Base-by-base conservation (phyloP, 805 yeast species). In the Candida hungchunana region DNA sequence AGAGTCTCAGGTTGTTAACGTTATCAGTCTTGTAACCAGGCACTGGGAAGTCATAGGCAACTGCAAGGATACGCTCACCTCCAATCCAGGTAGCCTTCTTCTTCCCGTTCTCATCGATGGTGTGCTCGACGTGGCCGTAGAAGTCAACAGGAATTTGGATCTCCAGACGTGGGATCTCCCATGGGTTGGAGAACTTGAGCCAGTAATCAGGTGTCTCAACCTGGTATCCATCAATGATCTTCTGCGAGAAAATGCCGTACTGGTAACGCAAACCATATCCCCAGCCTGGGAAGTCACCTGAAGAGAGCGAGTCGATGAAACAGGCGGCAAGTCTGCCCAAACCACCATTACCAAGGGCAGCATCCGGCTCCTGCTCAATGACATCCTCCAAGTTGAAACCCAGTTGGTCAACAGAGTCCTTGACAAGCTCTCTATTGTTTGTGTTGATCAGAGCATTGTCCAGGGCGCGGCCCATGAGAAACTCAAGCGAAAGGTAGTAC, bases 281-380 rank as follows among this genome's bases (percentile, higher is more conserved):
- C 97, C 97, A 88, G 34, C 95, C 95, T 13, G 94, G 87, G 59
- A 84, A 85, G 60, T 84, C 79, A 47, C 84, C 82, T 5, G 95
- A 79, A 23, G 93, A 77, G 58, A 88, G 66, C 2, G 96, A 86
- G 63, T 89, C 96, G 31, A 88, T 76, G 57, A 87, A 88, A 63
- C 96, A 89, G 15, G 96, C 96, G 16, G 96, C 96, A 55, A 88
- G 69, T 58, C 97, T 77, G 44, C 97, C 97, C 38, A 88, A 67
- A 46, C 97, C 97, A 56, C 97, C 97, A 55, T 89, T 89, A 53
- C 97, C 97, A 37, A 88, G 71, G 18, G 88, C 96, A 9, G 96
- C 96, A 61, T 88, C 97, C 0, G 94, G 93, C 63, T 88, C 97
- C 53, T 83, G 78, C 33, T 79, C 78, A 48, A 89, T 66, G 19